These are phyloP conservation scores for Exutisphaerella laricina DNA, from an alignment of 2,329 filamentous ascomycete species.

Conservation along the genomic window DNA sequence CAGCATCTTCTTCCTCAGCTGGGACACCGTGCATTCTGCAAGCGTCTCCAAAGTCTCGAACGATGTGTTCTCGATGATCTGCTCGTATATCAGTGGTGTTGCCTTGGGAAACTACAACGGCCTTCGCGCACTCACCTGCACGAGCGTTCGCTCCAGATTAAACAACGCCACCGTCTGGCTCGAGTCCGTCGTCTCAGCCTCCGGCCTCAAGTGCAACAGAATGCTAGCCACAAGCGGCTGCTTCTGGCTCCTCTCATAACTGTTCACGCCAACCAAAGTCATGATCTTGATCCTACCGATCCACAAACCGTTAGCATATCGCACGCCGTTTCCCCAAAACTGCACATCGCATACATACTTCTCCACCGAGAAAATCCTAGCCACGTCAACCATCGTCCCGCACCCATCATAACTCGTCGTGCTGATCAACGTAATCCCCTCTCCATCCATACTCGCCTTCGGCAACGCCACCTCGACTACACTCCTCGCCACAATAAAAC, in stretches of 20 bases:
- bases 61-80: slow-evolving; percentile 40
- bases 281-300: slow-evolving; percentile 62
- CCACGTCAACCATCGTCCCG: slow-evolving; percentile 36
- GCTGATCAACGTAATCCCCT: slow-evolving; percentile 36
- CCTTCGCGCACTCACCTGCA: slow-evolving; percentile 48
- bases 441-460: slow-evolving; percentile 64
- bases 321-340: too few relatives aligned
- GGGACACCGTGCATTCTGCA: slow-evolving; percentile 40
- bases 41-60: slow-evolving; percentile 48
- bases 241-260: slow-evolving; percentile 59
- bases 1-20: slow-evolving; percentile 34
- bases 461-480: slow-evolving; percentile 48
- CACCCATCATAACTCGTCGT: slow-evolving; percentile 25
- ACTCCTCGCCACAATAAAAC: slow-evolving; percentile 20
- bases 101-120: too few relatives aligned
- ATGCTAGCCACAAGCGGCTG: slow-evolving; percentile 62
- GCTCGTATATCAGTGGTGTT: neutral
- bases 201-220: slow-evolving; percentile 52
- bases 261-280: slow-evolving; percentile 66
- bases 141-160: slow-evolving; percentile 55
- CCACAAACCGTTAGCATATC: too few relatives aligned
- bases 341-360: too few relatives aligned
- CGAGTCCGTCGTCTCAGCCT: slow-evolving; percentile 6
- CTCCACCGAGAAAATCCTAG: slow-evolving; percentile 28
- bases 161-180: slow-evolving; percentile 38